Evolutionary conservation across 768 basidiomycete genomes (phyloP), one percentile per base, ranked within the genome.

Genomic region (Naganishia randhawae): DNA sequence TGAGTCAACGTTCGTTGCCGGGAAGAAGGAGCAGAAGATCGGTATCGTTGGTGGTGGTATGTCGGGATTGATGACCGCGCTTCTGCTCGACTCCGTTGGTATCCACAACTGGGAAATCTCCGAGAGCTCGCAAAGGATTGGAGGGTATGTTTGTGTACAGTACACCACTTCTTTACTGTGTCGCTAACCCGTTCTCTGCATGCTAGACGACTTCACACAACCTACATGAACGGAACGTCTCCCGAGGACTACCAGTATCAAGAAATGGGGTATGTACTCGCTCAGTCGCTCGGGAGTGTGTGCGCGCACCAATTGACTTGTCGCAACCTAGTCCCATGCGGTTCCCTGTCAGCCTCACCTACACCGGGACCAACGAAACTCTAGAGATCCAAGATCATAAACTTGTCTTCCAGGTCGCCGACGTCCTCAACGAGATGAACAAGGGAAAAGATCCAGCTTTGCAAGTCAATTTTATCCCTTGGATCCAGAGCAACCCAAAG

Each of bases 391-490:
- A 71, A 17, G 70, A 71, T 33, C 70, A 71, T 67, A 71, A 71
- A 54, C 70, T 71, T 29, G 70, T 71, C 63, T 71, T 71, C 70
- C 70, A 68, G 64, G 64, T 71, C 48, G 70, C 70, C 45, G 70
- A 71, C 39, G 70, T 65, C 7, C 32, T 71, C 3, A 71, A 73
- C 51, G 52, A 50, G 13, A 65, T 69, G 54, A 73, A 73, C 66
- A 61, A 62, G 41, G 63, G 65, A 16, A 51, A 50, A 10, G 72
- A 73, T 45, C 69, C 69, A 1, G 41, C 32, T 17, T 69, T 65
- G 55, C 70, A 73, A 52, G 72, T 73, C 63, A 71, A 73, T 22
- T 73, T 73, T 50, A 71, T 73, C 42, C 63, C 63, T 17, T 73
- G 72, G 72, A 71, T 73, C 61, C 69, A 73, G 42, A 52, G 25